Conservation (phyloP, 768 basidiomycete species). For the Hebeloma cylindrosporum region DNA sequence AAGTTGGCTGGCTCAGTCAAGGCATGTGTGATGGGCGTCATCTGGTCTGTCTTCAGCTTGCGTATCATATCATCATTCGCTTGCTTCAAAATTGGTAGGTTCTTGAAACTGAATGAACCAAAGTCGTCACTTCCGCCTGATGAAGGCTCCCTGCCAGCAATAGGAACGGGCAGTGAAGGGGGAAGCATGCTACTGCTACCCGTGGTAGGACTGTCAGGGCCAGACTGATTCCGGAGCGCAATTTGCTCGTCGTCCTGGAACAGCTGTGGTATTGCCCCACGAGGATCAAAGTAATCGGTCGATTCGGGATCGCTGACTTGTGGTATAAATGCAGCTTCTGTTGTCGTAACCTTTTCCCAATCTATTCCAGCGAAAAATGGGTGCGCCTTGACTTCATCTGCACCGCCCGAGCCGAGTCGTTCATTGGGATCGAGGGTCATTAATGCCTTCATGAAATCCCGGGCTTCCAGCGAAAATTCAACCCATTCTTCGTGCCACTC, state of each 20-base stretch:
- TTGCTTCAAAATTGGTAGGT: slow-evolving; percentile 92
- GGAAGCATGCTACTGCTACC: slow-evolving; percentile 42
- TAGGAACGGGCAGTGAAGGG: slow-evolving; percentile 42
- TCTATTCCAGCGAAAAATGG: slow-evolving; percentile 89
- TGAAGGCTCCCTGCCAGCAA: slow-evolving; percentile 36
- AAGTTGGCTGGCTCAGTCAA: slow-evolving; percentile 60
- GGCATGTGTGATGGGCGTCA: slow-evolving; percentile 73
- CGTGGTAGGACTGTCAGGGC: slow-evolving; percentile 46
- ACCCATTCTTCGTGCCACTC: slow-evolving; percentile 97
- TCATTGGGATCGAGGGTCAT: slow-evolving; percentile 76
- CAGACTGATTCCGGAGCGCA: slow-evolving; percentile 49
- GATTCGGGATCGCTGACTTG: slow-evolving; percentile 95
- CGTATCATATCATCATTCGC: slow-evolving; percentile 98
- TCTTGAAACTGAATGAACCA: slow-evolving; percentile 98
- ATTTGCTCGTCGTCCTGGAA: slow-evolving; percentile 88
- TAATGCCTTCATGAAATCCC: slow-evolving; percentile 86
- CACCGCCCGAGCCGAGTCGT: slow-evolving; percentile 84
- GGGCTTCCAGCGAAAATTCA: slow-evolving; percentile 81
- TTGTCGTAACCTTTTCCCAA: slow-evolving; percentile 88
- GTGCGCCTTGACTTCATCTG: slow-evolving; percentile 91
- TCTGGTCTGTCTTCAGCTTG: slow-evolving; percentile 90
- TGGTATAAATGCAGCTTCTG: slow-evolving; percentile 93
- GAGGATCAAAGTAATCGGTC: slow-evolving; percentile 99
- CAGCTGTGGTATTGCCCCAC: slow-evolving; percentile 86
- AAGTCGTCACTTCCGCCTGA: slow-evolving; percentile 85